Evolutionary conservation across 345 rosid species (phyloP).

Genomic region (Citrus inodora): DNA sequence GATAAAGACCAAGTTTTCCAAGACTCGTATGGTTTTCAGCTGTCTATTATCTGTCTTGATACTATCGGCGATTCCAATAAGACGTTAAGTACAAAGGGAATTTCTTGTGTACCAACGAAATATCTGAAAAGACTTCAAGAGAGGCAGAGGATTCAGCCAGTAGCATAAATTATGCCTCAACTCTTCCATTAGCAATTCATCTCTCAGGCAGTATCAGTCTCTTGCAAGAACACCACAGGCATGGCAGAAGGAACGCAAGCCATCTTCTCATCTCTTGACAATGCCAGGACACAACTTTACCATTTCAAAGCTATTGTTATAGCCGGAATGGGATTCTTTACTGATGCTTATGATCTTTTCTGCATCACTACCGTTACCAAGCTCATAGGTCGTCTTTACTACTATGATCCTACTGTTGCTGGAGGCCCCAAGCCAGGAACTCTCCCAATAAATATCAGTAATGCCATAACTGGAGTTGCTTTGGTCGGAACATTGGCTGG

Average conservation of each 20-base stretch:
- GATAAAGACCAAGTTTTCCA: neutral
- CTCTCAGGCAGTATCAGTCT: neutral
- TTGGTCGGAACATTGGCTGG: conserved; percentile 49
- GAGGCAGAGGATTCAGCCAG: neutral
- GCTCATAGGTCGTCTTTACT: conserved; percentile 56
- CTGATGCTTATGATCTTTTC: conserved; percentile 65
- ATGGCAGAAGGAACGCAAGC: conserved; percentile 33
- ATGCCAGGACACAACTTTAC: conserved; percentile 56
- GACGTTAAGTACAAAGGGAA: conserved; percentile 23
- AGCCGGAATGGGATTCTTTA: conserved; percentile 67
- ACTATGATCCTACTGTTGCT: conserved; percentile 22
- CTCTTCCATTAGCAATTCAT: neutral
- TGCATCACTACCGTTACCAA: conserved; percentile 58
- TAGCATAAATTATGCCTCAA: conserved; percentile 11
- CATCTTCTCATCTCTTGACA: conserved; percentile 52
- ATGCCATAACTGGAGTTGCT: conserved; percentile 56
- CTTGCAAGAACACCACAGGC: neutral
- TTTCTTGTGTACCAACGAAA: conserved; percentile 26
- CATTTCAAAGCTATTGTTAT: conserved; percentile 62
- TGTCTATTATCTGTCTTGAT: conserved; percentile 3
- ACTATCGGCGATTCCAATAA: neutral
- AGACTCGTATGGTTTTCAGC: neutral
- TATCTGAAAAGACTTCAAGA: neutral
- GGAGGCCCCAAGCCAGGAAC: conserved; percentile 23
- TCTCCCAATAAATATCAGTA: conserved; percentile 37